Evolutionary conservation across 2,329 filamentous ascomycete species (phyloP).

Genomic region (Aciculosporium take): DNA sequence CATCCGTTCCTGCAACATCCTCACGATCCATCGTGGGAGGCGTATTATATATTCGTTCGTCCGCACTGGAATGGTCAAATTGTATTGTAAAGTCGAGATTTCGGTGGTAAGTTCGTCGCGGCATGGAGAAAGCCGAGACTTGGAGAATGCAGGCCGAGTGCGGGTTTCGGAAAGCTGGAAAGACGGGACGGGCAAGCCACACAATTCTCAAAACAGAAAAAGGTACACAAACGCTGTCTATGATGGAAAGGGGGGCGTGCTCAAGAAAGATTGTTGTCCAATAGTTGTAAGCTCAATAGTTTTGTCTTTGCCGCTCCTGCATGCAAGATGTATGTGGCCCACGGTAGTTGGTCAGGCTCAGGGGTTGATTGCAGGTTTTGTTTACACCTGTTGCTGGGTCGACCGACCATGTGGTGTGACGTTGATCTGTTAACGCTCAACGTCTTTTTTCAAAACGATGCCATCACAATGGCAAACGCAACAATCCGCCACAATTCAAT

Average conservation of each 20-base stretch:
- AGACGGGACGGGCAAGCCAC: neutral
- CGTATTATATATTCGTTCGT: conserved; percentile 12
- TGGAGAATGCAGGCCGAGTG: neutral
- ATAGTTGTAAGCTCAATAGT: neutral
- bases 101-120: conserved; percentile 15
- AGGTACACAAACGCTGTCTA: neutral
- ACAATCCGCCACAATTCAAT: neutral
- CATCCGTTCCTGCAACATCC: conserved; percentile 1
- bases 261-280: neutral
- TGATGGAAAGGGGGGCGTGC: neutral
- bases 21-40: conserved; percentile 2
- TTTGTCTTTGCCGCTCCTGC: conserved; percentile 1
- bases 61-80: conserved; percentile 31
- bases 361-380: conserved; percentile 13
- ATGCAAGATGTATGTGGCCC: conserved; percentile 12
- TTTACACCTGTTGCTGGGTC: conserved; percentile 23
- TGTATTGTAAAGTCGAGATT: conserved; percentile 34
- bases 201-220: neutral
- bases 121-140: conserved; percentile 6
- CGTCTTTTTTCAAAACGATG: neutral
- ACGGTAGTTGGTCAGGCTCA: conserved; percentile 17
- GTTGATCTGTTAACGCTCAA: neutral
- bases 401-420: conserved; percentile 8
- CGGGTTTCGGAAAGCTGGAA: neutral
- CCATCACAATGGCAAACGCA: neutral